A percentile compares a stretch with the other conserved stretches of the same genome.
Conservation (phyloP, 2,329 filamentous ascomycete genomes). For the Thelonectria rubi region DNA sequence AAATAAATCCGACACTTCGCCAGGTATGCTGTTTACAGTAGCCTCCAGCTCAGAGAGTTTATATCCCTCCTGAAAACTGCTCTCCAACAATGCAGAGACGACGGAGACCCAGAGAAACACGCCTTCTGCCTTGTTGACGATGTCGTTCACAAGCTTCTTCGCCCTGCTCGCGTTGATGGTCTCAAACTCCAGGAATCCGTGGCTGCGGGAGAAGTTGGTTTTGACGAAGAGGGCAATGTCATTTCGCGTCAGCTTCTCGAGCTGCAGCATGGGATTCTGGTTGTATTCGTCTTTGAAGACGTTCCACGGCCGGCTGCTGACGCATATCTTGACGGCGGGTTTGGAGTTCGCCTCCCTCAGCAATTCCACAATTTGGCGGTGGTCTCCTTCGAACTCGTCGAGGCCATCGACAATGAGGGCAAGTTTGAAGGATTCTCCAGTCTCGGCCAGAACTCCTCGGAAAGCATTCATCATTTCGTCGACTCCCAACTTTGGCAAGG, state of each 20-base stretch:
- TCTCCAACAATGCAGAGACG: not conserved
- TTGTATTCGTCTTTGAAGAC: slow-evolving; percentile 7
- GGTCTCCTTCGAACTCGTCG: not conserved
- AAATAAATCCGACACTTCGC: no score
- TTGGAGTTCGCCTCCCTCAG: no score
- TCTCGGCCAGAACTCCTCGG: not conserved
- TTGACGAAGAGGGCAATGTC: slow-evolving; percentile 10
- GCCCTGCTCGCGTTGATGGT: not conserved
- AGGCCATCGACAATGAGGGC: not conserved
- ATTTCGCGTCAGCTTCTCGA: not conserved
- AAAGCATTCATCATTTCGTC: not conserved
- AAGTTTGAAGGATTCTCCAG: not conserved
- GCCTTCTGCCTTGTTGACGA: slow-evolving; percentile 5
- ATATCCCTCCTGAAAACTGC: slow-evolving; percentile 6
- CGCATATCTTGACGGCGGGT: not conserved
- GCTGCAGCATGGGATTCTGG: not conserved
- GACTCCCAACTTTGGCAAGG: no score
- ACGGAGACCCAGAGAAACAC: slow-evolving; percentile 13
- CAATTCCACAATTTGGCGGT: not conserved
- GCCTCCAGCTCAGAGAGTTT: not conserved
- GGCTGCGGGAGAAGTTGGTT: not conserved
- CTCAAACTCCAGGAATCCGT: not conserved
- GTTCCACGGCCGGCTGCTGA: slow-evolving; percentile 13
- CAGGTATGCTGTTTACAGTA: no score
- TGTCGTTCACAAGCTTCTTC: not conserved